Evolutionary conservation across 2,329 filamentous ascomycete species (phyloP).

Genomic region (Ceratocystis destructans): DNA sequence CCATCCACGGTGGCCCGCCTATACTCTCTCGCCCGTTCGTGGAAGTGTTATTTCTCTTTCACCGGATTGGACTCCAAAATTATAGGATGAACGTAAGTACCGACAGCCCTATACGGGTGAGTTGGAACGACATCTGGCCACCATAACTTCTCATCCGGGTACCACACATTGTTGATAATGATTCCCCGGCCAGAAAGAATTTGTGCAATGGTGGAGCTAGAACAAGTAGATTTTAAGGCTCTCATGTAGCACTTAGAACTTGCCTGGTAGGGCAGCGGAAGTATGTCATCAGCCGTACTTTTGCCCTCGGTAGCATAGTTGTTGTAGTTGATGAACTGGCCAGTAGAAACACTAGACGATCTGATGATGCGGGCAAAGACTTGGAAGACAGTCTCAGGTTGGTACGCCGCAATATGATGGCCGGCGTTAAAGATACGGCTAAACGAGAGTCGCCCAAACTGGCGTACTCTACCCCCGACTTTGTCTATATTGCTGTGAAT

Average conservation of each 20-base stretch:
- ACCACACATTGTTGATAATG: slow-evolving; percentile 16
- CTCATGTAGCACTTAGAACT: slow-evolving; percentile 48
- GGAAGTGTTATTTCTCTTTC: background rate
- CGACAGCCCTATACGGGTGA: background rate
- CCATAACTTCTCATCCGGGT: slow-evolving; percentile 2
- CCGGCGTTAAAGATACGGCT: slow-evolving; percentile 53
- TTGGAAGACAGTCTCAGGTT: slow-evolving; percentile 45
- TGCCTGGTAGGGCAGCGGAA: background rate
- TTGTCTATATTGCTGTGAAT: slow-evolving; percentile 53
- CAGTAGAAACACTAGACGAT: slow-evolving; percentile 42
- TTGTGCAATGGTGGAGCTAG: slow-evolving; percentile 31
- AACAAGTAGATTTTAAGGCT: slow-evolving; percentile 35
- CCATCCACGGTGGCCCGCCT: background rate
- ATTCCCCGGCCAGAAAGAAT: slow-evolving; percentile 3
- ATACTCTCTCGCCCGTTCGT: background rate
- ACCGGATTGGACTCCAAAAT: too few relatives aligned
- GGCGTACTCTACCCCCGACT: slow-evolving; percentile 58
- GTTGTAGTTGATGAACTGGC: slow-evolving; percentile 37
- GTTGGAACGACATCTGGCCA: background rate
- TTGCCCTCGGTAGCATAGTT: slow-evolving; percentile 25
- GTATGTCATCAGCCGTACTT: background rate
- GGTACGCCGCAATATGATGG: slow-evolving; percentile 47
- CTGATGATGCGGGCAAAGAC: slow-evolving; percentile 47
- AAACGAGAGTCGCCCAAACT: slow-evolving; percentile 62
- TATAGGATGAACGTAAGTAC: background rate